Base-by-base conservation (phyloP, 768 basidiomycete species). In the Termitomyces sp. region DNA sequence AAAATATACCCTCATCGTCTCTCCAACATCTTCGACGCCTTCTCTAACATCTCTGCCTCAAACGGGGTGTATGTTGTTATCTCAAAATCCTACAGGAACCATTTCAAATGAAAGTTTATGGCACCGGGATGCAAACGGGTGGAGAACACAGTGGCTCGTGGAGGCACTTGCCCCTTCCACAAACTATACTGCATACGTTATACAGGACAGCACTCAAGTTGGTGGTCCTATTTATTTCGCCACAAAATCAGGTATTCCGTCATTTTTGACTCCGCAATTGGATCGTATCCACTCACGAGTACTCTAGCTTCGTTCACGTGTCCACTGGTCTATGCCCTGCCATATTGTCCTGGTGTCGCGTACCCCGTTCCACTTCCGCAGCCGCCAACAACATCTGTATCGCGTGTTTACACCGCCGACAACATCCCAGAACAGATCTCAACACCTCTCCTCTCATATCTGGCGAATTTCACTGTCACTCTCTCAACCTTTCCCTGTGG, bases 401-500 rank as follows among this genome's bases (percentile, higher is more conserved):
- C 73, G 11, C 63, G 72, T 11, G 70, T 75, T 0, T 82, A 89
- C 68, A 76, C 82, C 21, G 72, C 75, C 7, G 69, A 72, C 12
- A 83, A 77, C 21, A 71, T 92, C 12, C 84, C 87, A 0, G 58
- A 65, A 4, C 56, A 61, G 21, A 66, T 90, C n/a, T 72, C 79
- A 19, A 65, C 67, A 11, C 79, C 81, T 7, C 77, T 92, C 42
- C 63, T 85, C 42, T 72, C 77, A 23, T 82, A 81, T 58, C 70
- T 95, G 60, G 70, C 83, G 48, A 91, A 92, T 71, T 92, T 95
- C 70, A 87, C 90, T 1, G 77, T 79, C 1, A 79, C 83, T 19
- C 82, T 95, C 9, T 78, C 81, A 32, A 89, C 87, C 3, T 83
- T 86, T 59, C 82, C 90, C 1, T 95, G 93, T 66, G 89, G 90